Conservation (phyloP, 2,329 filamentous ascomycete species). For the Lachnellula cervina region DNA sequence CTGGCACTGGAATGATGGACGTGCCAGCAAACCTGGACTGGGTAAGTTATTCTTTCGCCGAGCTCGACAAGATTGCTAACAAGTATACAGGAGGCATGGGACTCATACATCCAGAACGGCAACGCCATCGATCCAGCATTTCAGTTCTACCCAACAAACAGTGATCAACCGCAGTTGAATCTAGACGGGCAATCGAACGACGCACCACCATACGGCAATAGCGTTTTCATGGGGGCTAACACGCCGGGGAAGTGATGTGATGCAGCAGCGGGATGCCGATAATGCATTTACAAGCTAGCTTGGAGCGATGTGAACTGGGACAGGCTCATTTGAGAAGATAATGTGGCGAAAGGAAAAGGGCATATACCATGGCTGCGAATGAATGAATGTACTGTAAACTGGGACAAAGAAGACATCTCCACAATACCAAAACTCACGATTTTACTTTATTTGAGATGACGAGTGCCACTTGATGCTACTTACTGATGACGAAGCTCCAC, state of each 20-base stretch:
- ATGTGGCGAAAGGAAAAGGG: not conserved
- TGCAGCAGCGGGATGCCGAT: not conserved
- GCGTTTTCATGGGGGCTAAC: conserved; percentile 33
- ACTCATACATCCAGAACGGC: conserved; percentile 61
- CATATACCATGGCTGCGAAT: not conserved
- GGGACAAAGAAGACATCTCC: not conserved
- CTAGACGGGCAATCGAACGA: conserved; percentile 13
- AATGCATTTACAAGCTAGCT: not conserved
- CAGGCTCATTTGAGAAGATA: not conserved
- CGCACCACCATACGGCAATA: conserved; percentile 21
- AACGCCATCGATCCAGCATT: conserved; percentile 29
- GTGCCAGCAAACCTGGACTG: conserved; percentile 56
- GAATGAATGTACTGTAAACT: not conserved
- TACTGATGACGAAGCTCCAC: not conserved
- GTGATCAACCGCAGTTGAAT: conserved; percentile 19
- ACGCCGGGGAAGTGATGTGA: conserved; percentile 26
- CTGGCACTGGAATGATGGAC: conserved; percentile 45
- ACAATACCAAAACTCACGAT: not conserved
- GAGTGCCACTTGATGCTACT: not conserved
- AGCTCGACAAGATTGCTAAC: conserved; percentile 26
- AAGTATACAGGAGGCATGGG: conserved; percentile 56
- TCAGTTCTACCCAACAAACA: conserved; percentile 26
- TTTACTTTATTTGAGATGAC: no score
- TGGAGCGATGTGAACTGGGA: not conserved
- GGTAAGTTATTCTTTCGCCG: conserved; percentile 39